Base-by-base conservation (phyloP, 768 basidiomycete genomes). In the Mycena rosella region DNA sequence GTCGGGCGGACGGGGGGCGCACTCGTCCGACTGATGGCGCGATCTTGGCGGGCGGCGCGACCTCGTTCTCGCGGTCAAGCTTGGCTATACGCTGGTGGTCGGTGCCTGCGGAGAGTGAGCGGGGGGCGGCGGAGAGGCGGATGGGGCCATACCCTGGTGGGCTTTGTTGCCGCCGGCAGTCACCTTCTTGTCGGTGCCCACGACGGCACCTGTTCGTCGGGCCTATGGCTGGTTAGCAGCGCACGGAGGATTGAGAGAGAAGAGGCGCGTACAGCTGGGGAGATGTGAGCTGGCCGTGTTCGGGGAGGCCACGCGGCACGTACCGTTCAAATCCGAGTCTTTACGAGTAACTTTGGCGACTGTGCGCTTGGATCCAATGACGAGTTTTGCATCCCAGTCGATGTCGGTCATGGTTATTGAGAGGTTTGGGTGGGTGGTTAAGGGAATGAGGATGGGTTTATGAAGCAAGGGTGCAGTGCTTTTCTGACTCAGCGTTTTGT, bases 1-100 rank as follows among this genome's bases (percentile, higher is more conserved):
- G 40, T 24, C 51, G 22, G 44, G 65, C 70, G 27, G n/a, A 57
- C 48, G 54, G 70, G 58, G 24, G 20, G 78, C 86, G 47, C 75
- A 92, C 93, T 79, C 89, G 90, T 70, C 93, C 93, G 68, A 93
- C 93, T 26, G 83, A 84, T 11, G 89, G 84, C 2, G 85, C 77
- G 70, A 98, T 82, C 81, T 95, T 97, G 59, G 92, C 72, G 52
- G 96, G 96, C 9, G 96, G 96, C 11, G 96, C 95, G 26, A 97
- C 96, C 75, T 97, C 96, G 78, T 98, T 96, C 73, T 98, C 95
- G 48, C 94, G 89, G 79, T 96, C 96, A 47, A 98, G 90, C 76
- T 96, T 96, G 27, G 93, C 96, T 76, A 96, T 96, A 62, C 89
- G 89, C 76, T 96, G 94, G 82, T 97, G 95, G 81, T 98, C 96